Conservation (phyloP, 73 alveolate genomes). For the Tetrahymena malaccensis region DNA sequence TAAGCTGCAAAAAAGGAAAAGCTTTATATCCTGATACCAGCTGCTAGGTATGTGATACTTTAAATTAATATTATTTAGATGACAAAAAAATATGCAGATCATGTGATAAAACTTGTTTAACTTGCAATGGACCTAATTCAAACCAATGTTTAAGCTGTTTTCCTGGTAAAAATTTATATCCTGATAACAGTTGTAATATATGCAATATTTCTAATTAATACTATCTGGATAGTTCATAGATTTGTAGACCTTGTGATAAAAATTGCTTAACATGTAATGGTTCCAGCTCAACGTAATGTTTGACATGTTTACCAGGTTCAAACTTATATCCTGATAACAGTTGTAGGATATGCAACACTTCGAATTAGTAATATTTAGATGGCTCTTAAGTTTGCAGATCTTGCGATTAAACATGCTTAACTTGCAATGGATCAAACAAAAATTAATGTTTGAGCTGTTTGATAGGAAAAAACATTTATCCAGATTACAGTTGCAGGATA, state of each 20-base stretch:
- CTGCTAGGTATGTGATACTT: background rate
- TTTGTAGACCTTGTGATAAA: background rate
- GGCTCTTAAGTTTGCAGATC: no score
- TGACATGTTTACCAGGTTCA: background rate
- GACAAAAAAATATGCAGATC: background rate
- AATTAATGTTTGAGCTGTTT: no score
- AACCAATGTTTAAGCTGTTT: background rate
- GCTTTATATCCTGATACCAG: background rate
- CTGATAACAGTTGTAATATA: background rate
- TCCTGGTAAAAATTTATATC: background rate
- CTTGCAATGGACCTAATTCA: background rate
- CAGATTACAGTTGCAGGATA: background rate
- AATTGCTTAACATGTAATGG: background rate
- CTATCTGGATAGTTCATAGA: background rate
- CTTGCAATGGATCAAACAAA: no score
- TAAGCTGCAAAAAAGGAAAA: background rate
- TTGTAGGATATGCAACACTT: no score
- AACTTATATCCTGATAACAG: background rate
- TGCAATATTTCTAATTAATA: no score
- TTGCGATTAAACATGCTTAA: no score
- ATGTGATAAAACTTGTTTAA: background rate
- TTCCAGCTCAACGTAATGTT: background rate
- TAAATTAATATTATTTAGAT: background rate
- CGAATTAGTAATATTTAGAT: no score
- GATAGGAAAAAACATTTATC: no score